Conservation (phyloP, 257 asterid species). For the Primulina tabacum region DNA sequence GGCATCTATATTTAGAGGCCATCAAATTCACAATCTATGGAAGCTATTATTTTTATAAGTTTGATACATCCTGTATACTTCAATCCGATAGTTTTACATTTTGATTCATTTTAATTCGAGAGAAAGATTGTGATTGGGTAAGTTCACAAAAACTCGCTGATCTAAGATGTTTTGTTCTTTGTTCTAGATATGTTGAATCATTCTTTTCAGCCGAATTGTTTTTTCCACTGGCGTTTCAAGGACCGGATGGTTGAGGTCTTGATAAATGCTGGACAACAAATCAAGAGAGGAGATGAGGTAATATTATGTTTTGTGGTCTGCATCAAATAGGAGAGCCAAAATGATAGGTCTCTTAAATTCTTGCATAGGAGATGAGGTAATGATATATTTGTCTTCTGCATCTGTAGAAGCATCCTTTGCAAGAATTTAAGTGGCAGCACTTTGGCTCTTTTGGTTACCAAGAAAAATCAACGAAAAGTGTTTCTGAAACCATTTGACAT, state of each 20-base stretch:
- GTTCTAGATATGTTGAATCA: slow-evolving; percentile 90
- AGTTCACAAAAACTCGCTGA: slow-evolving; percentile 17
- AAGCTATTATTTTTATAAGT: slow-evolving; percentile 19
- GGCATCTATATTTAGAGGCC: slow-evolving; percentile 11
- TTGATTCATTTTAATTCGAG: background rate
- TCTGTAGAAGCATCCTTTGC: background rate
- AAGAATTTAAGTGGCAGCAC: background rate
- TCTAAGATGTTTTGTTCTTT: slow-evolving; percentile 21
- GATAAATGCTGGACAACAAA: slow-evolving; percentile 88
- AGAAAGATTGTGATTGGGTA: slow-evolving; percentile 6
- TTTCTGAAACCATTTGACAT: background rate
- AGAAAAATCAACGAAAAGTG: background rate
- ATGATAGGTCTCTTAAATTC: background rate
- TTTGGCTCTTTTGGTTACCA: background rate
- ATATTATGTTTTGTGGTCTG: slow-evolving; percentile 12
- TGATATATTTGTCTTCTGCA: background rate
- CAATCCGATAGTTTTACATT: background rate
- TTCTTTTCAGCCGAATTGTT: slow-evolving; percentile 90
- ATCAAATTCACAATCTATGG: slow-evolving; percentile 13
- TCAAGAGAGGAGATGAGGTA: slow-evolving; percentile 95
- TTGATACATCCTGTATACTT: slow-evolving; percentile 14
- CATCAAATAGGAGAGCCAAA: slow-evolving; percentile 4
- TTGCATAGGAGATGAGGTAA: background rate
- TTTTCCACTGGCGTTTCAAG: slow-evolving; percentile 98
- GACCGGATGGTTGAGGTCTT: slow-evolving; percentile 99